These are phyloP conservation scores for Salvia hispanica DNA, from an alignment of 257 asterid genomes.

Conservation along the genomic window DNA sequence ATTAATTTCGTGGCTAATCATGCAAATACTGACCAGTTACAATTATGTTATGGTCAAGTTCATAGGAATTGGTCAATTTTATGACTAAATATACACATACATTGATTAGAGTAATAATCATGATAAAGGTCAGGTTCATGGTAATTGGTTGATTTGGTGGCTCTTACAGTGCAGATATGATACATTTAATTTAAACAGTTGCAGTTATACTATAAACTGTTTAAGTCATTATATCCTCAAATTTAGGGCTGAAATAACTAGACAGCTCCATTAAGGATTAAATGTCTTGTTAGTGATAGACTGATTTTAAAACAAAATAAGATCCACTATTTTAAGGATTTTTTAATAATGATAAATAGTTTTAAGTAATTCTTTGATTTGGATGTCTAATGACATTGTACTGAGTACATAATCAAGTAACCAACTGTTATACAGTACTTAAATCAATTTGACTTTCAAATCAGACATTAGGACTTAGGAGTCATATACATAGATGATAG, in stretches of 20 bases:
- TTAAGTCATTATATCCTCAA: background rate
- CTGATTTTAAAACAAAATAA: slow-evolving; percentile 8
- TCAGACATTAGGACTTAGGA: too few relatives aligned
- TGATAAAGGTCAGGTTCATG: background rate
- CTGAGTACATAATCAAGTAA: background rate
- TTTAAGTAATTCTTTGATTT: background rate
- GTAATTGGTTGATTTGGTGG: background rate
- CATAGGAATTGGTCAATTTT: background rate
- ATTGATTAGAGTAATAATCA: background rate
- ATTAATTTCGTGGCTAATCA: too few relatives aligned
- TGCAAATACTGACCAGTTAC: too few relatives aligned
- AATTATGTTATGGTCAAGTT: too few relatives aligned
- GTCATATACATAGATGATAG: too few relatives aligned
- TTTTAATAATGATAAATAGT: background rate
- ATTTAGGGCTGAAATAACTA: background rate
- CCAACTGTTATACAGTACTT: background rate
- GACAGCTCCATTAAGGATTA: background rate
- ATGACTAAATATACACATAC: background rate
- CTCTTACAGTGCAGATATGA: slow-evolving; percentile 1
- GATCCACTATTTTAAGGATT: background rate
- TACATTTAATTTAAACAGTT: slow-evolving; percentile 7
- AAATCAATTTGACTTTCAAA: too few relatives aligned
- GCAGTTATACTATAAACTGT: background rate
- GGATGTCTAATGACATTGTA: too few relatives aligned
- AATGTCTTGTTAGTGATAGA: background rate